These are phyloP conservation scores for Penicillium sp. DNA, from an alignment of 2,329 filamentous ascomycete species.

Conservation along the genomic window DNA sequence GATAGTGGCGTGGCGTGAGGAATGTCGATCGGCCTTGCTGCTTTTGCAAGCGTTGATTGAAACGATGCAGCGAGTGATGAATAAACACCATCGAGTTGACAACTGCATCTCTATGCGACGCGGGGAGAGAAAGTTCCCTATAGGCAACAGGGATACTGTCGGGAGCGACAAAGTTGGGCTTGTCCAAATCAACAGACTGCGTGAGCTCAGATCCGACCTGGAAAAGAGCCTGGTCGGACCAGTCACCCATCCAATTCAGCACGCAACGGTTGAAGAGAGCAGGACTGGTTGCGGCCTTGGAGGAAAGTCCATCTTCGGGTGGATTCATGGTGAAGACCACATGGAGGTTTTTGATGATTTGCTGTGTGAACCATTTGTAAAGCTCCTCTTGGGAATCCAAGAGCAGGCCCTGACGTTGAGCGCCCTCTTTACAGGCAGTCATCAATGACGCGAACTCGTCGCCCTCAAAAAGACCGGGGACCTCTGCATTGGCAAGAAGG, in stretches of 20 bases:
- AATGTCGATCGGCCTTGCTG: slow-evolving; percentile 91
- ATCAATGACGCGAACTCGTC: slow-evolving; percentile 97
- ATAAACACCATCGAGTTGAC: slow-evolving; percentile 99
- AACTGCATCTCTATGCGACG: slow-evolving; percentile 83
- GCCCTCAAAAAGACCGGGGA: slow-evolving; percentile 97
- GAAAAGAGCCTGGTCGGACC: slow-evolving; percentile 98
- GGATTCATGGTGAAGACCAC: slow-evolving; percentile 99
- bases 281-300: slow-evolving; percentile 94
- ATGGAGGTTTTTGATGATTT: slow-evolving; percentile 97
- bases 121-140: slow-evolving; percentile 73
- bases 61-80: slow-evolving; percentile 85
- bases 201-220: slow-evolving; percentile 95
- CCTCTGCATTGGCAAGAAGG: slow-evolving; percentile 95
- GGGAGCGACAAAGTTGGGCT: slow-evolving; percentile 74
- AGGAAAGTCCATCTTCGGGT: slow-evolving; percentile 86
- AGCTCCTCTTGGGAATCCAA: slow-evolving; percentile 97
- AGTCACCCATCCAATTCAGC: slow-evolving; percentile 99
- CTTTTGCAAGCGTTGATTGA: slow-evolving; percentile 81
- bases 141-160: slow-evolving; percentile 93
- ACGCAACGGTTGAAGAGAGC: slow-evolving; percentile 99
- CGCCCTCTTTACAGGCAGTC: slow-evolving; percentile 98
- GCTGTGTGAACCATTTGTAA: slow-evolving; percentile 99
- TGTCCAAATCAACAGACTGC: slow-evolving; percentile 90
- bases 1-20: slow-evolving; percentile 90
- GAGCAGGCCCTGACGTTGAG: slow-evolving; percentile 88